Percentiles rank a stretch among this genome's conserved stretches.
phyloP scores from a whole-genome alignment of 108 stramenopile genomes.

The Skeletonema costatum region DNA sequence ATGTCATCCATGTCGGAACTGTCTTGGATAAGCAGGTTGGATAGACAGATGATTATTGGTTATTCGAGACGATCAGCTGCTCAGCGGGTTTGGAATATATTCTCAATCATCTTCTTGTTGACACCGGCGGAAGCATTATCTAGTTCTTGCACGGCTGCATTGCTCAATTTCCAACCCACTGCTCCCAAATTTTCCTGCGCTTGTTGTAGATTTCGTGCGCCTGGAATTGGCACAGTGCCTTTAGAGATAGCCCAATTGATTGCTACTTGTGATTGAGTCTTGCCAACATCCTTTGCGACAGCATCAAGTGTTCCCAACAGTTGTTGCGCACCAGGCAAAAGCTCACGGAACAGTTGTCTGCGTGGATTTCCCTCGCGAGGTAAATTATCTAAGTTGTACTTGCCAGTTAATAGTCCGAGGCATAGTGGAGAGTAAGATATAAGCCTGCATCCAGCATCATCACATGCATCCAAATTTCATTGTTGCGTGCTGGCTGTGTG shows the following conservation, averaged over 20 bases:
- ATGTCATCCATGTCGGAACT: conserved; percentile 76
- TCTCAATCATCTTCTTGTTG: conserved; percentile 87
- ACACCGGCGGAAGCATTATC: conserved; percentile 69
- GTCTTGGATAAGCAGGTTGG: conserved; percentile 35
- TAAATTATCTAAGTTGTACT: conserved; percentile 79
- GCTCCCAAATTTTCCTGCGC: conserved; percentile 76
- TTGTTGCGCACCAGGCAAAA: conserved; percentile 69
- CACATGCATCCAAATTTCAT: conserved; percentile 77
- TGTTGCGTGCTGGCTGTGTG: conserved; percentile 50
- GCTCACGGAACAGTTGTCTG: conserved; percentile 77
- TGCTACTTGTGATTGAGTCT: conserved; percentile 84
- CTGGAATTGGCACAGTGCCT: conserved; percentile 87
- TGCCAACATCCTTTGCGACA: conserved; percentile 68
- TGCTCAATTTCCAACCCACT: conserved; percentile 67
- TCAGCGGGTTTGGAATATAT: conserved; percentile 79
- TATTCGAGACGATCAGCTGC: neutral
- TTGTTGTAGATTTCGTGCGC: conserved; percentile 64
- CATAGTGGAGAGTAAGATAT: conserved; percentile 86
- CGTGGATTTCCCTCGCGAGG: conserved; percentile 69
- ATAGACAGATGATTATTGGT: neutral
- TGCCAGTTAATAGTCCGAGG: conserved; percentile 79
- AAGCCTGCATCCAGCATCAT: conserved; percentile 69
- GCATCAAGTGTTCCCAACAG: conserved; percentile 70
- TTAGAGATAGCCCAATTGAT: conserved; percentile 92
- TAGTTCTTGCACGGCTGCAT: conserved; percentile 60